A percentile compares a stretch with the other conserved stretches of the same genome.
phyloP scores from a whole-genome alignment of 495 filamentous ascomycete genomes.

The Polyplosphaeria fusca region DNA sequence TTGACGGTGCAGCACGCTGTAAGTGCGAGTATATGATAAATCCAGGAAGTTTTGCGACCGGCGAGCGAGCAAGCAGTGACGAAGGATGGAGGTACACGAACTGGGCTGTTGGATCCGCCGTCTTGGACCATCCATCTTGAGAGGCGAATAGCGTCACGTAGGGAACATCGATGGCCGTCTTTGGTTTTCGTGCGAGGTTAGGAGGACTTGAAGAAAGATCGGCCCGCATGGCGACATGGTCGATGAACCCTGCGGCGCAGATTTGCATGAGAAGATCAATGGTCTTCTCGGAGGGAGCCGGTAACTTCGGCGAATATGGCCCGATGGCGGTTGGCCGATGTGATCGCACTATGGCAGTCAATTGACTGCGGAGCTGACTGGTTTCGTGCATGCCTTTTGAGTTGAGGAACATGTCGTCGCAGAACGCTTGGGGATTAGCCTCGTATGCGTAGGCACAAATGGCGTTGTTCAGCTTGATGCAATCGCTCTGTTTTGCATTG shows the following conservation, averaged over 20 bases:
- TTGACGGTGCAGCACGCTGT: slow-evolving; percentile 60
- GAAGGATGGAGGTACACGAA: slow-evolving; percentile 84
- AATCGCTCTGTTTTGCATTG: slow-evolving; percentile 80
- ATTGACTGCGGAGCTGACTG: slow-evolving; percentile 73
- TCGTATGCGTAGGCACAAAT: slow-evolving; percentile 80
- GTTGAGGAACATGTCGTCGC: slow-evolving; percentile 75
- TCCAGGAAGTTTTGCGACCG: slow-evolving; percentile 71
- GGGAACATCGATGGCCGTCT: slow-evolving; percentile 79
- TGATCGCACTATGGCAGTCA: slow-evolving; percentile 71
- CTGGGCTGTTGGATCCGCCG: slow-evolving; percentile 43
- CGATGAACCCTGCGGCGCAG: slow-evolving; percentile 87
- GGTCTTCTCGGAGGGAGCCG: slow-evolving; percentile 67
- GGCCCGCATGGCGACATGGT: slow-evolving; percentile 90
- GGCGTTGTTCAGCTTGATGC: slow-evolving; percentile 83
- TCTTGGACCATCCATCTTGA: slow-evolving; percentile 37
- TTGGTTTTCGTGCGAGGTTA: slow-evolving; percentile 65
- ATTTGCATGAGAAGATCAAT: slow-evolving; percentile 84
- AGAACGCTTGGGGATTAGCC: slow-evolving; percentile 66
- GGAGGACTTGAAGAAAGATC: slow-evolving; percentile 76
- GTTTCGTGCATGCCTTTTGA: slow-evolving; percentile 84
- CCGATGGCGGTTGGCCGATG: slow-evolving; percentile 68
- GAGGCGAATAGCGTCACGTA: slow-evolving; percentile 84
- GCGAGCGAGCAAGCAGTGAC: slow-evolving; percentile 68
- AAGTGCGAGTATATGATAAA: slow-evolving; percentile 87
- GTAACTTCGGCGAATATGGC: slow-evolving; percentile 56